Base-by-base conservation (phyloP, 257 asterid genomes). In the Solanum etuberosum region DNA sequence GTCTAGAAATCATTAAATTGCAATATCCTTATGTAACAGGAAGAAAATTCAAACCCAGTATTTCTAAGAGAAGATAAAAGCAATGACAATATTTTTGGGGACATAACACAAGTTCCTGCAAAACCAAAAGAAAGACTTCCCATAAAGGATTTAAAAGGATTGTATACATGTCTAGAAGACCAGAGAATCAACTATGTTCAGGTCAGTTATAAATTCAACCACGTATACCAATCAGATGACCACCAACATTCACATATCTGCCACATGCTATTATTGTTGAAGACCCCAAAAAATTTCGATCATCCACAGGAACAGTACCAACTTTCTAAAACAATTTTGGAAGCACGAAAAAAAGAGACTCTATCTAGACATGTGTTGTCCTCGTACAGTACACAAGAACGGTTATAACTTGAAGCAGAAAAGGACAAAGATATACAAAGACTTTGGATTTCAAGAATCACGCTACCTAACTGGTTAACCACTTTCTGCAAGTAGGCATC, bases 401-500 rank as follows among this genome's bases (percentile, higher is more conserved):
- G 67, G 85, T 48, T 27, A 48, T 80, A 80, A 48, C 65, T 80
- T 14, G 29, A 29, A 76, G 68, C 65, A 80, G 29, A 43, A 80
- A 37, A n/a, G 59, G 20, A 4, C 37, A 29, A 48, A 48, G 4
- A 16, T 43, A 29, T 46, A 80, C 29, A 48, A 48, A 80, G n/a
- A 80, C 42, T 80, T 18, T 48, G 68, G 40, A 80, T 80, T 80
- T 31, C 85, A 48, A 46, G 68, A 80, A 48, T 43, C 31, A 29
- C 68, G 42, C 42, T 93, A 96, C 99, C 99, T 86, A 94, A 93
- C 88, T 93, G 98, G 92, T 90, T 90, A 82, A 88, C 90, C 90
- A 96, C 89, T 92, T 95, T 97, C 83, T 65, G 87, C 90, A 97
- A 90, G 92, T 97, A 97, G 90, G 98, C 89, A 90, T 97, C 98